Evolutionary conservation across 75 land plant species (phyloP).

Genomic region (Cunninghamia lanceolata): DNA sequence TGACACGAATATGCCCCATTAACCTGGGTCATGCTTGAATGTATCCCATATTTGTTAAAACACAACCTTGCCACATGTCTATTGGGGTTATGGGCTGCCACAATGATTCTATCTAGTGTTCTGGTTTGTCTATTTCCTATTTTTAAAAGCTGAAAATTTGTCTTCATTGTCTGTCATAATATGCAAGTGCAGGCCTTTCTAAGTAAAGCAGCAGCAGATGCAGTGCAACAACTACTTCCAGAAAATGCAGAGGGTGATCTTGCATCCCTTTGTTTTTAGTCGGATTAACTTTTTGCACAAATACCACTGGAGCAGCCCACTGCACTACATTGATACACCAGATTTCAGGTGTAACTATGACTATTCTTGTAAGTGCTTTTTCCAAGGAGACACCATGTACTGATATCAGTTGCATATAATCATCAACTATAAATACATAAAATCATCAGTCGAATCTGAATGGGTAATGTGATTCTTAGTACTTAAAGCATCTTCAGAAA

Average conservation of each 20-base stretch:
- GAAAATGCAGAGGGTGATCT: constrained; percentile 59
- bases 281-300: constrained; percentile 64
- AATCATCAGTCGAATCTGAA: background rate
- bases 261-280: constrained; percentile 71
- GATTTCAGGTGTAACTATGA: constrained; percentile 65
- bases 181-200: too few species aligned
- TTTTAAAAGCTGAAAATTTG: background rate
- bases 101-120: background rate
- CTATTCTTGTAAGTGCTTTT: constrained; percentile 42
- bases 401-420: background rate
- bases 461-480: too few species aligned
- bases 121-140: background rate
- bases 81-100: too few species aligned
- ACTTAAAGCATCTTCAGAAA: too few species aligned
- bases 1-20: background rate
- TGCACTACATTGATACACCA: constrained; percentile 82
- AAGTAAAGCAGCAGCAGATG: too few species aligned
- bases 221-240: constrained; percentile 64
- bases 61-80: background rate
- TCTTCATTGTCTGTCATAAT: too few species aligned
- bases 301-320: constrained; percentile 72
- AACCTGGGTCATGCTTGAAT: background rate
- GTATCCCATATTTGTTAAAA: background rate
- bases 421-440: background rate
- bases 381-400: background rate